phyloP scores from a whole-genome alignment of 140 eudicot species.

The Artemisia princeps region DNA sequence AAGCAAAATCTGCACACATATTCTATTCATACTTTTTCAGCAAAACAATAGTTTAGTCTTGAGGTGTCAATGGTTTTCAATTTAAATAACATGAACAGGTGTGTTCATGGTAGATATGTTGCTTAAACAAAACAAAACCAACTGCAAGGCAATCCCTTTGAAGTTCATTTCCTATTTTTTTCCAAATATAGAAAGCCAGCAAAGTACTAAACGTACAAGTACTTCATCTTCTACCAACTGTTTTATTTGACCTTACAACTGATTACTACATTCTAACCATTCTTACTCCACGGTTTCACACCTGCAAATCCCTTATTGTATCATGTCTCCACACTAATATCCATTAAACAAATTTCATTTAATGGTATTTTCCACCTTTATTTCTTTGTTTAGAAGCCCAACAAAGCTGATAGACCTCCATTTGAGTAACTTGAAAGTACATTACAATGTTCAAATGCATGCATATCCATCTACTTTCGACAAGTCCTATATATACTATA shows the following conservation, averaged over 20 bases:
- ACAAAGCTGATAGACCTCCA: constrained; percentile 21
- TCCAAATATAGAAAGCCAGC: neutral
- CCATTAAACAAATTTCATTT: constrained; percentile 7
- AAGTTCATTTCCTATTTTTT: neutral
- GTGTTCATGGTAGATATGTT: no score
- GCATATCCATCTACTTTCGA: constrained; percentile 10
- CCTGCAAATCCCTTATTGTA: constrained; percentile 18
- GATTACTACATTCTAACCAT: constrained; percentile 21
- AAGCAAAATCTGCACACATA: no score
- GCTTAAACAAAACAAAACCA: no score
- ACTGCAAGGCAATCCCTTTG: no score
- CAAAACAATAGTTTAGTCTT: no score
- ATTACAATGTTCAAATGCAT: constrained; percentile 22
- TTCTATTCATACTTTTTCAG: no score
- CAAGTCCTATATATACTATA: constrained; percentile 8
- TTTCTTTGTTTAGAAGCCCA: constrained; percentile 62
- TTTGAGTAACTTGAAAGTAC: constrained; percentile 56
- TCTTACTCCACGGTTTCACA: constrained; percentile 12
- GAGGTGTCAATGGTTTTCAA: no score
- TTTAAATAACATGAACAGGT: no score
- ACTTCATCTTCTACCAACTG: constrained; percentile 26
- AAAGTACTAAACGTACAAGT: constrained; percentile 32
- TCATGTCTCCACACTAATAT: no score
- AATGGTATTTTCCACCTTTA: constrained; percentile 4
- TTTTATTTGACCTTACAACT: constrained; percentile 16